Evolutionary conservation across 495 filamentous ascomycete species (phyloP).

Genomic region (Xylaria sp.): DNA sequence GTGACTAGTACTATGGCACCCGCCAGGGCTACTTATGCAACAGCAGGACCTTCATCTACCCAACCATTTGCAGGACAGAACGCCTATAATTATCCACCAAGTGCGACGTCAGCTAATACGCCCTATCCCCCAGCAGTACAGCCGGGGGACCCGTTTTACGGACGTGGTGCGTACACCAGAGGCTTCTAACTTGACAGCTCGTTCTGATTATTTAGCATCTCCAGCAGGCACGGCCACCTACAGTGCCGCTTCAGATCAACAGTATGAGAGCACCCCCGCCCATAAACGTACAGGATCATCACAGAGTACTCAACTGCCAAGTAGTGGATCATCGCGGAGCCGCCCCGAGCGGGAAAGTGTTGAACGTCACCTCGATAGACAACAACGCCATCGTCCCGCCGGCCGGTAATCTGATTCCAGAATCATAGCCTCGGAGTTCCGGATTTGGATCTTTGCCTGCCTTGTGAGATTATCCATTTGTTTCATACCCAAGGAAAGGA

Average conservation of each 20-base stretch:
- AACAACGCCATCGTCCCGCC: conserved; percentile 42
- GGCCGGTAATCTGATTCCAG: conserved; percentile 37
- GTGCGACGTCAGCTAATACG: conserved; percentile 40
- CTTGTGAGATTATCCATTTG: conserved; percentile 38
- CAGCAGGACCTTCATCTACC: conserved; percentile 39
- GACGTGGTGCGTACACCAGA: conserved; percentile 59
- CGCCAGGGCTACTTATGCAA: conserved; percentile 41
- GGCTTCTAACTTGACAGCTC: conserved; percentile 37
- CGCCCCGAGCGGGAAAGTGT: conserved; percentile 46
- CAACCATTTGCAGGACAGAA: conserved; percentile 40
- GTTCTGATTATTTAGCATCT: conserved; percentile 61
- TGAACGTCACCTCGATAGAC: conserved; percentile 46
- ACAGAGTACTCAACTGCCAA: conserved; percentile 43
- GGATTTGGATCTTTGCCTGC: conserved; percentile 32
- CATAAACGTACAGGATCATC: conserved; percentile 39
- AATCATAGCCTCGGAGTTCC: conserved; percentile 38
- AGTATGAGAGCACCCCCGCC: conserved; percentile 45
- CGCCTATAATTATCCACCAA: conserved; percentile 42
- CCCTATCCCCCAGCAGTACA: conserved; percentile 43
- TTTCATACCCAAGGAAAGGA: conserved; percentile 46
- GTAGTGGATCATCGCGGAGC: conserved; percentile 44
- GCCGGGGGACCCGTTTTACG: conserved; percentile 55
- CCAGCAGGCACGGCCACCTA: conserved; percentile 56
- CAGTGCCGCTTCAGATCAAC: conserved; percentile 44
- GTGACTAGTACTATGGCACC: conserved; percentile 41